Base-by-base conservation (phyloP, 83 land plant genomes). In the Diphasiastrum complanatum region DNA sequence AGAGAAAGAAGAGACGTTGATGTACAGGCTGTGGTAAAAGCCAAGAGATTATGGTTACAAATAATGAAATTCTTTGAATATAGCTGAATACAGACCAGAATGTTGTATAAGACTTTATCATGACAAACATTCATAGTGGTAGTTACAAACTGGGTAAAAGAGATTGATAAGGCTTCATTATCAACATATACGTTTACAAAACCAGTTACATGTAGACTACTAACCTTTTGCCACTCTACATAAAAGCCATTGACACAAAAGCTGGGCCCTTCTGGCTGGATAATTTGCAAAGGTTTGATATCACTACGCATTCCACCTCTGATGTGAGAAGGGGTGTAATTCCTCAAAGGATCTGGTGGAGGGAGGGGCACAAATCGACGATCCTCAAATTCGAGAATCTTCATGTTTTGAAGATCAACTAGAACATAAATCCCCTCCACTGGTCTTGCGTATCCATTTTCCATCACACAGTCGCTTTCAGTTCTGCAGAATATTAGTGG, bases 171-270 rank as follows among this genome's bases (percentile, higher is more conserved):
- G n/a, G n/a, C n/a, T n/a, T n/a, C n/a, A n/a, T n/a, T n/a, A n/a
- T n/a, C n/a, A n/a, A n/a, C 8, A 40, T 16, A 40, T 40, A 40
- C 16, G 16, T 40, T 40, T 40, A 40, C 16, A 40, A 8, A 40
- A 40, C 8, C 16, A 40, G 8, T 8, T 40, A 40, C 43, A 40
- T 40, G 16, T 40, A 8, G 16, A 40, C 8, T 18, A 18, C 18
- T 18, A 18, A 48, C 51, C 51, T 48, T 48, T 18, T 48, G 51
- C 51, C 51, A 48, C 51, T 48, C 51, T 5, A 48, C 51, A 18
- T 48, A 24, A 18, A 18, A 48, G 4, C 51, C 51, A 48, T 48
- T 24, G 23, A 48, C 51, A 48, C 51, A 24, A 18, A 48, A 48
- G 18, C 51, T 48, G 6, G 51, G 51, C n/a, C 51, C 51, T 18